Conservation (phyloP, 176 grass and related monocot genomes). For the Leersia perrieri region DNA sequence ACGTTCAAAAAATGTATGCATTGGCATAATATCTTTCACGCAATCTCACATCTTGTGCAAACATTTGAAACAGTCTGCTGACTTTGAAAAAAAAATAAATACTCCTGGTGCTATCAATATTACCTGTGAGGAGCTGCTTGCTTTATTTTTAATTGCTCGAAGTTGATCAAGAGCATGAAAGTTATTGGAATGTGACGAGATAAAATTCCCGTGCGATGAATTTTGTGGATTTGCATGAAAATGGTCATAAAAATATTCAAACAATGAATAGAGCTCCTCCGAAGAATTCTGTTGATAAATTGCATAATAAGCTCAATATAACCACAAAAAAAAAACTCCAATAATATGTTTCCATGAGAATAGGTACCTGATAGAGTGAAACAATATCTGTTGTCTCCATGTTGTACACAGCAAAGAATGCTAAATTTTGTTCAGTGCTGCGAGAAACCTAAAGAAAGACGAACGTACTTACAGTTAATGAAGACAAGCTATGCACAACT, state of each 20-base stretch:
- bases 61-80: not conserved
- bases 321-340: not conserved
- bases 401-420: slow-evolving; percentile 99
- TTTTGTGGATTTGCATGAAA: slow-evolving; percentile 83
- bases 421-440: slow-evolving; percentile 66
- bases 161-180: slow-evolving; percentile 91
- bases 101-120: not conserved
- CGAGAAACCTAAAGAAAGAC: slow-evolving; percentile 62
- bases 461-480: slow-evolving; percentile 20
- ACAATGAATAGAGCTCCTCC: slow-evolving; percentile 85
- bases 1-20: not conserved
- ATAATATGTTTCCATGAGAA: not conserved
- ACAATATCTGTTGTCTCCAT: slow-evolving; percentile 95
- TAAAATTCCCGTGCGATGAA: slow-evolving; percentile 69
- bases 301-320: slow-evolving; percentile 20
- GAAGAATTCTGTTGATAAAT: slow-evolving; percentile 82
- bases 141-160: slow-evolving; percentile 62
- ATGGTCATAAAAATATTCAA: slow-evolving; percentile 85
- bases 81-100: not conserved
- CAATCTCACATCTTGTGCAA: not conserved
- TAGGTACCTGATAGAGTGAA: slow-evolving; percentile 85
- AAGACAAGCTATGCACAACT: slow-evolving; percentile 15
- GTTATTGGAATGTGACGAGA: slow-evolving; percentile 87
- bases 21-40: not conserved
- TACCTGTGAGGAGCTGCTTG: slow-evolving; percentile 75